phyloP scores from a whole-genome alignment of 139 green algal genomes.

The Tetraselmis chui region DNA sequence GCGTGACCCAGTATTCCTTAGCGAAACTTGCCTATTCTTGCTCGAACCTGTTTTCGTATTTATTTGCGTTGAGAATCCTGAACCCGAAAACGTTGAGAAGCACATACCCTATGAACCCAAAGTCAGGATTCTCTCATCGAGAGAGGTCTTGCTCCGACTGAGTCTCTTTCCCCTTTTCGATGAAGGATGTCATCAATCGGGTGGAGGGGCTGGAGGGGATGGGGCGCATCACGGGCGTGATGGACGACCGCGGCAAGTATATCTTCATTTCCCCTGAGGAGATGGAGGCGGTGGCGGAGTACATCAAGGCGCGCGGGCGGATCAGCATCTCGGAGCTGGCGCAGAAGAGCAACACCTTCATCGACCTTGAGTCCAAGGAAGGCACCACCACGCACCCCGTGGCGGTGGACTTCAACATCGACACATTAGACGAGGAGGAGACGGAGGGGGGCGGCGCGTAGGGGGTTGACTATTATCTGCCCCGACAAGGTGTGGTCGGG shows the following conservation, averaged over 20 bases:
- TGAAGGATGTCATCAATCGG: slow-evolving; percentile 68
- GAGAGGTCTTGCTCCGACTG: too few species aligned
- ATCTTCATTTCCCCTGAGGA: slow-evolving; percentile 88
- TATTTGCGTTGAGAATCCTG: too few species aligned
- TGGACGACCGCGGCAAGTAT: slow-evolving; percentile 95
- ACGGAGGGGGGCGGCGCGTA: too few species aligned
- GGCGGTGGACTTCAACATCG: not conserved
- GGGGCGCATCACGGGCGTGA: slow-evolving; percentile 75
- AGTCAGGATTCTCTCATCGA: too few species aligned
- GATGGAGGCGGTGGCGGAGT: slow-evolving; percentile 77
- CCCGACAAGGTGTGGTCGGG: too few species aligned
- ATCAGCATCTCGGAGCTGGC: slow-evolving; percentile 80
- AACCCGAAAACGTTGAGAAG: too few species aligned
- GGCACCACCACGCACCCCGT: not conserved
- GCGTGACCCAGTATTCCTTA: too few species aligned
- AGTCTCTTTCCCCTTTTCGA: too few species aligned
- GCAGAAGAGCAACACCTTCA: slow-evolving; percentile 50
- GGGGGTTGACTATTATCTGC: too few species aligned
- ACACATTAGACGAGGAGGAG: not conserved
- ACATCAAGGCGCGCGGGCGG: slow-evolving; percentile 57
- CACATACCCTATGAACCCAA: too few species aligned
- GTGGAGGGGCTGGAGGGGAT: slow-evolving; percentile 68
- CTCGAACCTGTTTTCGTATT: too few species aligned
- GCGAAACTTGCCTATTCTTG: too few species aligned
- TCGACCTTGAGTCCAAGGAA: slow-evolving; percentile 55